Conservation (phyloP, 768 basidiomycete genomes). For the Candolleomyces eurysporus region DNA sequence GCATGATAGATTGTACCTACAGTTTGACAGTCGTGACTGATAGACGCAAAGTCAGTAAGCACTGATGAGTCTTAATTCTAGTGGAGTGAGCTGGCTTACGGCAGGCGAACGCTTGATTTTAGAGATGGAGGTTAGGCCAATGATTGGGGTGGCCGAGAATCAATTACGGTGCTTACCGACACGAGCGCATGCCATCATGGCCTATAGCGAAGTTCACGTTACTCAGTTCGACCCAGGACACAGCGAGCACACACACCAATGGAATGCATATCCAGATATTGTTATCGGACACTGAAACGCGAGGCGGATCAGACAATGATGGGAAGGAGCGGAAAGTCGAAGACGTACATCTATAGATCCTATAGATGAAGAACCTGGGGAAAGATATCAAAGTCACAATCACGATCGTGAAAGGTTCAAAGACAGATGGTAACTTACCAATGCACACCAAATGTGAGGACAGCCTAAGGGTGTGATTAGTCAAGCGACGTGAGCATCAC, state of each 20-base stretch:
- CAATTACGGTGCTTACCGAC: constrained; percentile 18
- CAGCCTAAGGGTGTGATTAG: constrained; percentile 14
- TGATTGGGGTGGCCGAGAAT: neutral
- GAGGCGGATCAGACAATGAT: neutral
- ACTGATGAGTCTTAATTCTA: neutral
- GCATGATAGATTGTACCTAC: neutral
- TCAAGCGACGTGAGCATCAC: neutral
- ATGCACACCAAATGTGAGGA: constrained; percentile 30
- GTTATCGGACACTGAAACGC: constrained; percentile 30
- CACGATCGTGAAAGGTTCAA: neutral
- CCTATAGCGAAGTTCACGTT: constrained; percentile 12
- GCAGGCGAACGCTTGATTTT: constrained; percentile 22
- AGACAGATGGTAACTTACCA: constrained; percentile 11
- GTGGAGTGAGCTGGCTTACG: constrained; percentile 16
- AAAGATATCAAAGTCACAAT: neutral
- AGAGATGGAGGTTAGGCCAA: constrained; percentile 1
- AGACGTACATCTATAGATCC: constrained; percentile 37
- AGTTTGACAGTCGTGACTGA: neutral
- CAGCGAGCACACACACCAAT: neutral
- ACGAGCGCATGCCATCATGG: constrained; percentile 23
- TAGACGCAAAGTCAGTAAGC: too few relatives aligned
- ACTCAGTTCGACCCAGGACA: neutral
- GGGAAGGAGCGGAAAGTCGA: neutral
- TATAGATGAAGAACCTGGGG: constrained; percentile 34
- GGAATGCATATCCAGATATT: constrained; percentile 23